phyloP scores from a whole-genome alignment of 176 grass and related monocot genomes.

The Luzula sylvatica region DNA sequence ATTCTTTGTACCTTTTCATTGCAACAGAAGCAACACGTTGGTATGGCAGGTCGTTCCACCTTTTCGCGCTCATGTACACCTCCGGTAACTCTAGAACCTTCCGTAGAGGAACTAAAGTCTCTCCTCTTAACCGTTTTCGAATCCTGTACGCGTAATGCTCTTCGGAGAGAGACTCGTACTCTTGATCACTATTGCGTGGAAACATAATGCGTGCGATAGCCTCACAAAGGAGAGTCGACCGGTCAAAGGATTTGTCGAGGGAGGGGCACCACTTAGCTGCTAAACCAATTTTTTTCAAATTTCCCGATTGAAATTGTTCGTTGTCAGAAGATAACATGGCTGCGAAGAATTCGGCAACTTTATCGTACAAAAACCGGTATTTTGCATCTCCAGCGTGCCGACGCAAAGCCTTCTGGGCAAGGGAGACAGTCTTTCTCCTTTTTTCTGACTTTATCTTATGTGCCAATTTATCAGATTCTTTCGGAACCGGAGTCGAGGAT shows the following conservation, averaged over 20 bases:
- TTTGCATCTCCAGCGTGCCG: conserved; percentile 13
- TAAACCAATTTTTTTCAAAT: conserved; percentile 16
- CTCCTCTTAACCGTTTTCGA: conserved; percentile 32
- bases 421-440: conserved; percentile 12
- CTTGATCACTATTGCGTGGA: conserved; percentile 23
- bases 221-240: conserved; percentile 47
- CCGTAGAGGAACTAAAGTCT: conserved; percentile 35
- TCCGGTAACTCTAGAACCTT: conserved; percentile 38
- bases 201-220: conserved; percentile 45
- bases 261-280: conserved; percentile 45
- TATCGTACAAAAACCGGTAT: conserved; percentile 36
- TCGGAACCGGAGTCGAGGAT: neutral
- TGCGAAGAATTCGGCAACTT: conserved; percentile 34
- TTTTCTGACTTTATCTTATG: neutral
- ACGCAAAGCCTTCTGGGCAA: conserved; percentile 14
- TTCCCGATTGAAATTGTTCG: conserved; percentile 11
- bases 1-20: conserved; percentile 35
- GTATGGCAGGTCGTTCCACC: conserved; percentile 33
- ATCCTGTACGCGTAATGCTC: conserved; percentile 40
- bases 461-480: neutral
- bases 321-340: conserved; percentile 28
- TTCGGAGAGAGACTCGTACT: conserved; percentile 25
- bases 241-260: conserved; percentile 35
- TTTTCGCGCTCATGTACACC: conserved; percentile 46
- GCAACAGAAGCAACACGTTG: conserved; percentile 45